These are phyloP conservation scores for Didymella segeticola DNA, from an alignment of 2,329 filamentous ascomycete species.

Conservation along the genomic window DNA sequence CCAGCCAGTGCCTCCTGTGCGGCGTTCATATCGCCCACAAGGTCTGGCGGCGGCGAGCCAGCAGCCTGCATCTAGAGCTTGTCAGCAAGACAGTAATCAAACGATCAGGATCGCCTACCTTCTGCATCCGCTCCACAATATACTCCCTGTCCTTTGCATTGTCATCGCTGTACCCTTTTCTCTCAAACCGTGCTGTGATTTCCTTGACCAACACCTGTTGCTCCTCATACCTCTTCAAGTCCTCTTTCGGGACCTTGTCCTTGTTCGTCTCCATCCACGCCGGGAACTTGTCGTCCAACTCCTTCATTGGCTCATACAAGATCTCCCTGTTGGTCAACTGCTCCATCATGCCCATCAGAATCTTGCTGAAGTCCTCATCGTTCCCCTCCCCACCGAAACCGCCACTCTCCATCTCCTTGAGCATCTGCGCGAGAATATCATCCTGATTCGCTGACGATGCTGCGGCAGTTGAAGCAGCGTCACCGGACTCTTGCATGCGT, in stretches of 20 bases:
- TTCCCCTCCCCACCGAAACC: constrained; percentile 59
- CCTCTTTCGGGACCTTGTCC: constrained; percentile 68
- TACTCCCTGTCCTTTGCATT: constrained; percentile 84
- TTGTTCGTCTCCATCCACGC: constrained; percentile 84
- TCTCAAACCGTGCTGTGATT: constrained; percentile 89
- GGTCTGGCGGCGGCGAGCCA: constrained; percentile 86
- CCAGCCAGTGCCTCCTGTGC: constrained; percentile 72
- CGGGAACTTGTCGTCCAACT: constrained; percentile 90
- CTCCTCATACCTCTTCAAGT: constrained; percentile 79
- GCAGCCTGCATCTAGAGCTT: constrained; percentile 86
- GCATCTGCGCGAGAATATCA: constrained; percentile 88
- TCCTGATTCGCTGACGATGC: constrained; percentile 66
- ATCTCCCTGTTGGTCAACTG: constrained; percentile 98
- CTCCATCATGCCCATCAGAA: constrained; percentile 98
- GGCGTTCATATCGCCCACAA: constrained; percentile 88
- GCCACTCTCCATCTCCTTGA: constrained; percentile 82
- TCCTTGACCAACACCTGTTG: constrained; percentile 81
- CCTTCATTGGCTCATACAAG: constrained; percentile 98
- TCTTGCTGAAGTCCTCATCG: constrained; percentile 91
- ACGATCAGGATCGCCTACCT: constrained; percentile 61
- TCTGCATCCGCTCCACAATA: constrained; percentile 97
- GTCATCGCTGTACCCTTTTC: constrained; percentile 78
- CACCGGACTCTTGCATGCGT: constrained; percentile 88
- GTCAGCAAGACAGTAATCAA: constrained; percentile 6
- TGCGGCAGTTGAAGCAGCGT: constrained; percentile 80